These are phyloP conservation scores for Austroboletus eburneus DNA, from an alignment of 768 basidiomycete species.

Conservation along the genomic window DNA sequence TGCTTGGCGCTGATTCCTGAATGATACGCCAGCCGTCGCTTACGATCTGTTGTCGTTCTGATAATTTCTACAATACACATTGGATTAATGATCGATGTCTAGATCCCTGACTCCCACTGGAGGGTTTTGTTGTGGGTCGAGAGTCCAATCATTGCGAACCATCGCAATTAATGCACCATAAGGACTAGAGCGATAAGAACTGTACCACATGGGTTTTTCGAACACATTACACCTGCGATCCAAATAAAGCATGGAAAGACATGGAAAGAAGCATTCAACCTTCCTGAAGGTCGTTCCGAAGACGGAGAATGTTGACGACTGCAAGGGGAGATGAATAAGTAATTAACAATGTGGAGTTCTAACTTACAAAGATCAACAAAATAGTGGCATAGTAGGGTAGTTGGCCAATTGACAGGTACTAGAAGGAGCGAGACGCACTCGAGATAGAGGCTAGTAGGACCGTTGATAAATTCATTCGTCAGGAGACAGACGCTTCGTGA, in stretches of 20 bases:
- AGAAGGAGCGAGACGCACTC: slow-evolving; percentile 55
- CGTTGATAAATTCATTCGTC: slow-evolving; percentile 96
- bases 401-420: slow-evolving; percentile 9
- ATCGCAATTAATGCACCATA: slow-evolving; percentile 7
- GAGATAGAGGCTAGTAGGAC: slow-evolving; percentile 88
- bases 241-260: too few species aligned
- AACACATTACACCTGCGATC: too few species aligned
- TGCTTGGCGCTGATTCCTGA: too few species aligned
- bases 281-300: slow-evolving; percentile 57
- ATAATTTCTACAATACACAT: too few species aligned
- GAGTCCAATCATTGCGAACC: slow-evolving; percentile 6
- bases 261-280: too few species aligned
- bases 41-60: too few species aligned
- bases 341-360: not conserved
- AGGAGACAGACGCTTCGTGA: slow-evolving; percentile 83
- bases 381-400: slow-evolving; percentile 35
- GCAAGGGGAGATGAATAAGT: slow-evolving; percentile 1
- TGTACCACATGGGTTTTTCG: not conserved
- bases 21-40: too few species aligned
- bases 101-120: too few species aligned
- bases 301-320: slow-evolving; percentile 85
- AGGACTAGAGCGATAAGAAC: slow-evolving; percentile 6
- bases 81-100: too few species aligned
- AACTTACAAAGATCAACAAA: slow-evolving; percentile 84
- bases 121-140: too few species aligned